Evolutionary conservation across 768 basidiomycete genomes (phyloP), one percentile per base, ranked within the genome.

Genomic region (Tephrocybe sp.): DNA sequence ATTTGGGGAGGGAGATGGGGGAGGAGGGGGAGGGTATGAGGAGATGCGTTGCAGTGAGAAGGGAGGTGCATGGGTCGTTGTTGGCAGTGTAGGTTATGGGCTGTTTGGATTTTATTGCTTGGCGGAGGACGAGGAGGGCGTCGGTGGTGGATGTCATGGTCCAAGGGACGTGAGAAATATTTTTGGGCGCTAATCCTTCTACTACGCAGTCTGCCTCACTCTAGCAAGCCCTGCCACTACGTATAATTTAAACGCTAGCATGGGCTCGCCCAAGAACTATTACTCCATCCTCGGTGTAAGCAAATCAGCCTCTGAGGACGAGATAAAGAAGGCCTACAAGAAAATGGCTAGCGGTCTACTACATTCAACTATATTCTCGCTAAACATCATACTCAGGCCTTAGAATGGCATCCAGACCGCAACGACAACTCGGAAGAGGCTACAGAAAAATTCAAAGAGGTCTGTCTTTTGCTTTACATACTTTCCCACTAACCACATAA

Each of bases 351-450:
- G 76, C n/a, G n/a, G n/a, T n/a, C n/a, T n/a, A n/a, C n/a, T 67
- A 16, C 27, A n/a, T n/a, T 9, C 26, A n/a, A n/a, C 18, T 37
- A 19, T 6, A 9, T 30, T 50, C 26, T 31, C n/a, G 25, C 16
- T 52, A 48, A 59, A 19, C 58, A n/a, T 44, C n/a, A n/a, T n/a
- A n/a, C n/a, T n/a, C n/a, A 24, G 88, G 92, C 93, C 39, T 67
- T 97, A 66, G 93, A 91, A 81, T 91, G 90, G 86, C 96, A 98
- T 67, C 95, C 95, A 30, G 94, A 97, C 65, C 80, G 94, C 31
- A 96, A 97, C 62, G 71, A 72, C 46, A 89, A 91, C 24, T 86
- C 89, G 41, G 94, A 94, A 57, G 87, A 86, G 56, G 89, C 96
- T 0, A 86, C 82, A 2, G 77, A 80, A 66, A 96, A 89, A 69